These are phyloP conservation scores for Xylaria cubensis DNA, from an alignment of 495 filamentous ascomycete genomes.

Conservation along the genomic window DNA sequence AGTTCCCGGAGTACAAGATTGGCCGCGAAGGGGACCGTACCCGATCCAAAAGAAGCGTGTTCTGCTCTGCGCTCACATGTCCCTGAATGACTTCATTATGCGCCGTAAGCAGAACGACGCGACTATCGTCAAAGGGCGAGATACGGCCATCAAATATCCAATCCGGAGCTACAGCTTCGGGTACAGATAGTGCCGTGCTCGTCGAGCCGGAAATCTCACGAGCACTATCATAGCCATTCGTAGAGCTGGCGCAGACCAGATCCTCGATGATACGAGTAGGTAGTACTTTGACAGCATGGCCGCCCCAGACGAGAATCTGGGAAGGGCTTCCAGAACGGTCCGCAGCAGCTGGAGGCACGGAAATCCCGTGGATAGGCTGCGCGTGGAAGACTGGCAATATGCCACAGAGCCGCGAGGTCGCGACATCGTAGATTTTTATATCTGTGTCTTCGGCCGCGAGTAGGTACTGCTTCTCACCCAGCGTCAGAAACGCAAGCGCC, in stretches of 20 bases:
- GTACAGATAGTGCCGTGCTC: not conserved
- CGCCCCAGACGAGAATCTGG: constrained; percentile 64
- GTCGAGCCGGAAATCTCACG: not conserved
- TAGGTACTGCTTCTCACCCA: constrained; percentile 51
- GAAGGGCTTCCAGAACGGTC: constrained; percentile 10
- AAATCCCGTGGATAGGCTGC: constrained; percentile 75
- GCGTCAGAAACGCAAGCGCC: constrained; percentile 57
- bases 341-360: constrained; percentile 38
- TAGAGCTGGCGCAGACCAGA: constrained; percentile 31
- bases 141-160: constrained; percentile 85
- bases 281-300: constrained; percentile 44
- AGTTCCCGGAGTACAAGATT: constrained; percentile 85
- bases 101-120: constrained; percentile 71
- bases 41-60: constrained; percentile 41
- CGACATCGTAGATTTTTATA: constrained; percentile 65
- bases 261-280: constrained; percentile 32
- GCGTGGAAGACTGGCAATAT: constrained; percentile 60
- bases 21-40: constrained; percentile 76
- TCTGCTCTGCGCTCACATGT: constrained; percentile 28
- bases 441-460: constrained; percentile 78
- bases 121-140: constrained; percentile 40
- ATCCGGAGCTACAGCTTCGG: constrained; percentile 61
- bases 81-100: constrained; percentile 74
- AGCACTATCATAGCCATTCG: not conserved
- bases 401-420: constrained; percentile 43